Evolutionary conservation across 306 rosid genomes (phyloP).

Genomic region (Dryas octopetala): DNA sequence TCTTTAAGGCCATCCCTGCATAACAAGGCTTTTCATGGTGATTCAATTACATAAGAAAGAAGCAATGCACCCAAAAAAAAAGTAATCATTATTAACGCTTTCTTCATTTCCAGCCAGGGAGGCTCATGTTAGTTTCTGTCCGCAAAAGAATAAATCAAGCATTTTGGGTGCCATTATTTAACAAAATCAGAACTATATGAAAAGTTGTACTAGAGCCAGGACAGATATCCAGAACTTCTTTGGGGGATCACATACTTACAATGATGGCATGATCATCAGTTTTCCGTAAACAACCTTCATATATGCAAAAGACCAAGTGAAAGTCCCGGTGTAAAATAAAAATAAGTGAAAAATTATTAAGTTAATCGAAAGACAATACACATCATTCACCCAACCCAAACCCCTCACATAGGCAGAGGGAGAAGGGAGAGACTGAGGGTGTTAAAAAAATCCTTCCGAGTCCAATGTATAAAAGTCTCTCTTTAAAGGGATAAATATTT

Average conservation of each 20-base stretch:
- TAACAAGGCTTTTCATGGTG: slow-evolving; percentile 8
- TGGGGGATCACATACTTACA: slow-evolving; percentile 40
- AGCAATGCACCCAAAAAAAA: background rate
- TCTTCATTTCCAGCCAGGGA: slow-evolving; percentile 14
- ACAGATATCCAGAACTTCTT: background rate
- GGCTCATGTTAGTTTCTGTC: background rate
- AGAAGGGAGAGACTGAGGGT: background rate
- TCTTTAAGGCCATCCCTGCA: slow-evolving; percentile 11
- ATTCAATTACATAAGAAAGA: background rate
- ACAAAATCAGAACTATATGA: slow-evolving; percentile 2
- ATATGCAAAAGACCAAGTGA: slow-evolving; percentile 36
- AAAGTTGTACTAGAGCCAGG: background rate
- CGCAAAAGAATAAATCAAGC: background rate
- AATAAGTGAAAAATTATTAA: background rate
- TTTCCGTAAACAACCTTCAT: slow-evolving; percentile 39
- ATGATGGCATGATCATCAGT: slow-evolving; percentile 31
- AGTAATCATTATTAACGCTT: background rate
- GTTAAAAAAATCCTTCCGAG: background rate
- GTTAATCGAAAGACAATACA: background rate
- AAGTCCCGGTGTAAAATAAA: slow-evolving; percentile 8
- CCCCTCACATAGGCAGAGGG: background rate
- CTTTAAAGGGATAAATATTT: background rate
- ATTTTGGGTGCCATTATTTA: background rate
- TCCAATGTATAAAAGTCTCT: background rate
- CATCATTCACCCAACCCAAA: background rate